Conservation (phyloP, 768 basidiomycete genomes). For the Leccinum uliginosum region DNA sequence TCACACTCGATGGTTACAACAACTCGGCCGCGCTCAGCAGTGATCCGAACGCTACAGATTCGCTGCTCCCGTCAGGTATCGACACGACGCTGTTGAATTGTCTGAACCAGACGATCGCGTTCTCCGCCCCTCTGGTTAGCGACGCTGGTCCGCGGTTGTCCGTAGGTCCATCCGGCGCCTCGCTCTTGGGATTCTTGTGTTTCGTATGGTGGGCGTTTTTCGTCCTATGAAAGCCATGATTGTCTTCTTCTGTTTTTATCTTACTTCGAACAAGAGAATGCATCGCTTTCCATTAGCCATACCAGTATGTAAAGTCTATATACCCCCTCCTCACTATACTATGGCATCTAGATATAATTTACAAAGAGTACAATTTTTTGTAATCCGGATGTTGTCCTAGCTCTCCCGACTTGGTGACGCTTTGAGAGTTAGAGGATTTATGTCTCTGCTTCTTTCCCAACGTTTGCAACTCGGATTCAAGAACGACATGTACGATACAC, state of each 20-base stretch:
- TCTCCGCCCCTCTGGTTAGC: slow-evolving; percentile 52
- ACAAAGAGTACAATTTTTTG: not conserved
- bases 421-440: not conserved
- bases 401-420: not conserved
- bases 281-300: not conserved
- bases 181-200: slow-evolving; percentile 15
- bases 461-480: not conserved
- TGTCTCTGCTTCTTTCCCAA: not conserved
- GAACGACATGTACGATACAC: too few relatives aligned
- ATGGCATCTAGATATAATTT: not conserved
- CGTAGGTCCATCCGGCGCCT: not conserved
- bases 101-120: slow-evolving; percentile 59
- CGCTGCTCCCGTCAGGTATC: slow-evolving; percentile 50
- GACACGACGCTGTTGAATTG: slow-evolving; percentile 49
- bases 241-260: not conserved
- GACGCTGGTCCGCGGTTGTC: slow-evolving; percentile 22
- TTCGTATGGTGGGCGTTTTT: slow-evolving; percentile 15
- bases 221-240: not conserved
- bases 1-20: slow-evolving; percentile 65
- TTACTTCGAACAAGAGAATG: not conserved
- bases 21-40: slow-evolving; percentile 47
- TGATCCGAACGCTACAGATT: slow-evolving; percentile 39
- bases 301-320: not conserved
- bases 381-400: not conserved
- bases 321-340: not conserved